Base-by-base conservation (phyloP, 73 alveolate genomes). In the Uronychia setigera region DNA sequence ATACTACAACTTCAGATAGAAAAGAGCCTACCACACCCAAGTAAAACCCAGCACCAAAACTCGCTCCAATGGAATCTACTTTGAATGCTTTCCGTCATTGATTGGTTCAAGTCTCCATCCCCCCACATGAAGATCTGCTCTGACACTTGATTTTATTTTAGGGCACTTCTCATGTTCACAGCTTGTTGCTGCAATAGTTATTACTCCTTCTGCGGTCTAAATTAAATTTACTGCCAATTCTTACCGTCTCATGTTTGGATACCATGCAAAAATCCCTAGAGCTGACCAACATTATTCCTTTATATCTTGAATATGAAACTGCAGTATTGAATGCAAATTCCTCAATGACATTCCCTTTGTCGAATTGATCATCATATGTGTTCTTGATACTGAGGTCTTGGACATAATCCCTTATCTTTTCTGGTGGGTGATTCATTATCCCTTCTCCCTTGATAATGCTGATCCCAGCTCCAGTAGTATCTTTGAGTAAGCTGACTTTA, bases 331-430 rank as follows among this genome's bases (percentile, higher is more conserved):
- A 26, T 13, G 88, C 80, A 0, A 84, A 31, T 11, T 26, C 31
- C 29, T 84, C 84, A 27, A 89, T 46, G 19, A 60, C 75, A 31
- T 79, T 34, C 29, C 97, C 97, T 46, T 46, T 46, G 32, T 80
- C 92, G 79, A 89, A 92, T 11, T 76, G 87, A 9, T 80, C 85
- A 59, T 92, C 97, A 89, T 92, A 92, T 28, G 35, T 58, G 14
- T 78, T 59, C 59, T 88, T 89, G 32, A 34, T 1, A 27, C 33
- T 58, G 32, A 57, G n/a, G 76, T 92, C 90, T 29, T 84, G 25
- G 28, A 91, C 14, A 77, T 58, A 27, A n/a, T 33, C 60, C 29
- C 59, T 14, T 19, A 92, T 80, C 0, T 77, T 80, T 32, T 59
- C 77, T 0, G 92, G 75, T 26, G 87, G 60, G 26, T 58, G 59